Evolutionary conservation across 192 early-diverging fungal genomes (phyloP).

Genomic region (Anaeromyces robustus): DNA sequence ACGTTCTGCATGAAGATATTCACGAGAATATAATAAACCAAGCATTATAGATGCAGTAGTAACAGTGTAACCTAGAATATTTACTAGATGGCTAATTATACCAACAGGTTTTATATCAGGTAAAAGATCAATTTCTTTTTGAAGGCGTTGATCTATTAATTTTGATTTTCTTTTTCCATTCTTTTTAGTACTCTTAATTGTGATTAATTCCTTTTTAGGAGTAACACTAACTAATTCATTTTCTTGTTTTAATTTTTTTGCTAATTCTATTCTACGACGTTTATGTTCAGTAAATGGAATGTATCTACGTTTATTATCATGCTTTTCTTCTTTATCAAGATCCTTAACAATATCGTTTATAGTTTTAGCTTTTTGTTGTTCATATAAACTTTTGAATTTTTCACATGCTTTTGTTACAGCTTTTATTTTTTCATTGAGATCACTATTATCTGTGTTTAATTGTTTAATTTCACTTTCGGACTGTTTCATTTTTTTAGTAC

Average conservation of each 20-base stretch:
- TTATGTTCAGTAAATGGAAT: neutral
- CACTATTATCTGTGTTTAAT: neutral
- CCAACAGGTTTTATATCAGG: neutral
- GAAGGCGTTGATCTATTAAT: too few species aligned
- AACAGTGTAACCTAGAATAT: neutral
- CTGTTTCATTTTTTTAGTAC: neutral
- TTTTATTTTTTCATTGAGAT: neutral
- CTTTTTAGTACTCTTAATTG: neutral
- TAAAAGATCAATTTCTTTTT: neutral
- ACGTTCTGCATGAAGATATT: neutral
- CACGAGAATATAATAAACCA: neutral
- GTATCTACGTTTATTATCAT: neutral
- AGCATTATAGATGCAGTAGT: neutral
- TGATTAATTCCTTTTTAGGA: neutral
- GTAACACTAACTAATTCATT: neutral
- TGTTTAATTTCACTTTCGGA: neutral
- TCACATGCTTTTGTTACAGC: neutral
- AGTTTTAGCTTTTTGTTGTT: neutral
- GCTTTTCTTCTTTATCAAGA: neutral
- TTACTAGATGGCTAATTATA: neutral
- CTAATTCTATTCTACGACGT: neutral
- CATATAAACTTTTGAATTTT: neutral
- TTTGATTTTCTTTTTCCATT: neutral
- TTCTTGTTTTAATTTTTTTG: neutral
- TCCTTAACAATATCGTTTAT: neutral